Base-by-base conservation (phyloP, 129 eudicot genomes). In the Arctium minus region DNA sequence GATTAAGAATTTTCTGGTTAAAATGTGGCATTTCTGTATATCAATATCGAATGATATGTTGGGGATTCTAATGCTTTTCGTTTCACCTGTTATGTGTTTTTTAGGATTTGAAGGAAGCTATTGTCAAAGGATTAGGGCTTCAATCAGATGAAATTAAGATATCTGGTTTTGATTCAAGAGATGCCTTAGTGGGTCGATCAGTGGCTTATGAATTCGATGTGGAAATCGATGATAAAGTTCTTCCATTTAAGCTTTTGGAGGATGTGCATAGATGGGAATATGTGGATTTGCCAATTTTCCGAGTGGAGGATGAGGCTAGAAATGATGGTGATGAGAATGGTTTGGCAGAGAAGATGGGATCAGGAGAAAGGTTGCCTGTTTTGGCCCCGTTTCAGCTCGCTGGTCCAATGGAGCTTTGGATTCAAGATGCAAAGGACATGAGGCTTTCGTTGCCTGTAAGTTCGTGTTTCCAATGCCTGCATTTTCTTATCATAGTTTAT, bases 341-440 rank as follows among this genome's bases (percentile, higher is more conserved):
- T n/a, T 83, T 96, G 89, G 86, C 89, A 37, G 95, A 90, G 77
- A 90, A 67, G 84, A 73, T 36, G 74, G 53, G 44, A 36, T 4
- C 81, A 70, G 88, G 89, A 31, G 75, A 89, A 31, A 76, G 84
- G 80, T 75, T 83, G 90, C 98, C 98, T 44, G 92, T 88, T 69
- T 89, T 94, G 87, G 93, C 96, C 60, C 98, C 97, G 4, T 94
- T 94, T 86, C 98, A 94, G 89, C 88, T 94, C 79, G 96, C 98
- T 4, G 98, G 97, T 78, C 98, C 98, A 0, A 94, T 94, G 98
- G 98, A 94, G 87, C 89, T 96, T 8, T 96, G 97, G 97, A 90
- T 96, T 85, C 99, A 93, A 87, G 99, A 96, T 82, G 99, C 92
- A 56, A 88, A 96, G 74, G 97, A 93, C 67, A 93, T 96, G 97